Evolutionary conservation across 2,329 filamentous ascomycete genomes (phyloP).

Genomic region (Cadophora luteo-olivacea): DNA sequence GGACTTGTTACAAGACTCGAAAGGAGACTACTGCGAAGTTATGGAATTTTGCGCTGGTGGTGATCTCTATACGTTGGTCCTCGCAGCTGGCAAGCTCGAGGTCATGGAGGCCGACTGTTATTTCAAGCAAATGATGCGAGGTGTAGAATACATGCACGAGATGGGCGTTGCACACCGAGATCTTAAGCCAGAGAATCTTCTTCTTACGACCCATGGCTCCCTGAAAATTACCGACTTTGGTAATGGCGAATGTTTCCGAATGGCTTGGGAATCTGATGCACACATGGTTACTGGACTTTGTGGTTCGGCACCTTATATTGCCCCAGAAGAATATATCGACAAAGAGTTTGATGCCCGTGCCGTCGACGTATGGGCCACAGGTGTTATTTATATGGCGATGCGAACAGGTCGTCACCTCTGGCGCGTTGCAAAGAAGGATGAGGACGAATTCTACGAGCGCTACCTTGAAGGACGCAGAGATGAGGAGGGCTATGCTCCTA

Average conservation of each 20-base stretch:
- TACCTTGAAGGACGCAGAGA: constrained; percentile 93
- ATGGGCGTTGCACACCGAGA: constrained; percentile 99
- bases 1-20: constrained; percentile 92
- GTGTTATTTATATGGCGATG: constrained; percentile 99
- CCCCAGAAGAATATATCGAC: constrained; percentile 93
- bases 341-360: constrained; percentile 96
- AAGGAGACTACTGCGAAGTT: constrained; percentile 97
- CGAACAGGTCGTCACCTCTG: constrained; percentile 93
- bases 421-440: constrained; percentile 95
- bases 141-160: constrained; percentile 98
- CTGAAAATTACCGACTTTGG: constrained; percentile 99
- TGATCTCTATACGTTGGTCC: constrained; percentile 91
- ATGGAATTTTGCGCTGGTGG: constrained; percentile 99
- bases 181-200: constrained; percentile 93
- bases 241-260: constrained; percentile 98
- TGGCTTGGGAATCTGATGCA: constrained; percentile 98
- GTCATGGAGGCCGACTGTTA: constrained; percentile 95
- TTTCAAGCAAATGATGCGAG: constrained; percentile 99
- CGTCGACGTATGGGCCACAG: constrained; percentile 98
- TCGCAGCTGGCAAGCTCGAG: constrained; percentile 90
- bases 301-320: constrained; percentile 95
- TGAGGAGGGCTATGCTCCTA: constrained; percentile 94
- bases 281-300: constrained; percentile 98
- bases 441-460: constrained; percentile 95
- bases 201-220: constrained; percentile 88